Evolutionary conservation across 371 early-diverging fungal genomes (phyloP).

Genomic region (Furculomyces boomerangus): DNA sequence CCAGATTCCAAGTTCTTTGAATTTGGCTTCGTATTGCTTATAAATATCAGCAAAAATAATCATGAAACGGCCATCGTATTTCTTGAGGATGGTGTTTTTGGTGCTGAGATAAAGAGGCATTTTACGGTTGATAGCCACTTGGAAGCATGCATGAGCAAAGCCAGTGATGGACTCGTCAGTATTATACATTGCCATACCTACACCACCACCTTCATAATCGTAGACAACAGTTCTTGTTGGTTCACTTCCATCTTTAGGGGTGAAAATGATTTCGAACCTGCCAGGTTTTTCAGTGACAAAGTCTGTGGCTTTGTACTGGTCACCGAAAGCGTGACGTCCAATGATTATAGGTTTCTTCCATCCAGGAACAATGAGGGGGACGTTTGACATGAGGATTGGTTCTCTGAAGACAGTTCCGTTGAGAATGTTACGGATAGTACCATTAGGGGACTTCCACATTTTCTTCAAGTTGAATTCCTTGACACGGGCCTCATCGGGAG

Average conservation of each 20-base stretch:
- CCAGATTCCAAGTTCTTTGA: conserved; percentile 65
- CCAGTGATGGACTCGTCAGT: conserved; percentile 76
- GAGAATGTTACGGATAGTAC: conserved; percentile 90
- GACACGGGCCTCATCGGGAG: conserved; percentile 93
- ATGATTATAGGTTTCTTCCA: conserved; percentile 93
- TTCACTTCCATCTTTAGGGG: conserved; percentile 60
- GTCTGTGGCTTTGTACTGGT: conserved; percentile 94
- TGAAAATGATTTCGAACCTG: conserved; percentile 71
- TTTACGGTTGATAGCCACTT: conserved; percentile 65
- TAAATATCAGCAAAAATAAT: conserved; percentile 87
- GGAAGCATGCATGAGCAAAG: conserved; percentile 89
- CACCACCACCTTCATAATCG: conserved; percentile 67
- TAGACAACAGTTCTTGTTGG: conserved; percentile 44
- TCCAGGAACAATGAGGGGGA: conserved; percentile 83
- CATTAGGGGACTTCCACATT: conserved; percentile 96
- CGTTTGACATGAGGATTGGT: conserved; percentile 73
- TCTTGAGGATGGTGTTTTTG: conserved; percentile 94
- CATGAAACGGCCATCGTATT: conserved; percentile 95
- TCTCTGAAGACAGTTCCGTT: conserved; percentile 97
- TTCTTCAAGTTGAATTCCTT: conserved; percentile 87
- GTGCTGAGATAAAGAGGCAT: conserved; percentile 89
- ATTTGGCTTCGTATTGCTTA: conserved; percentile 49
- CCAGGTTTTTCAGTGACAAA: conserved; percentile 79
- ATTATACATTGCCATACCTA: conserved; percentile 93
- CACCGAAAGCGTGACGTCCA: conserved; percentile 92